Evolutionary conservation across 1,284 basidiomycete species (phyloP).

Genomic region (Coniferiporia weirii): DNA sequence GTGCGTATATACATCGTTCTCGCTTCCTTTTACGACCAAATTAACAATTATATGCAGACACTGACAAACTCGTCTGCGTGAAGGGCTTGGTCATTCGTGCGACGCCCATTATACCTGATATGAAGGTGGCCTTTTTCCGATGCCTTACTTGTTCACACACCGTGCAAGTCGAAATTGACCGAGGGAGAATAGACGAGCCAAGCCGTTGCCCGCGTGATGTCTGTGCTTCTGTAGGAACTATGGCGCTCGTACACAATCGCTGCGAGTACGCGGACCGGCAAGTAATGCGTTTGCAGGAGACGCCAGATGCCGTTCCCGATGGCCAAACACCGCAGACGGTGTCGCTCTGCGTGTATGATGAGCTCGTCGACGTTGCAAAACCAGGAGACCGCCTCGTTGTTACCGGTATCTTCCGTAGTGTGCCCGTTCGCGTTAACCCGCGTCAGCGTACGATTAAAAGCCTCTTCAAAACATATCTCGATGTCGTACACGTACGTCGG

Average conservation of each 20-base stretch:
- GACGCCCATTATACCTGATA: slow-evolving; percentile 97
- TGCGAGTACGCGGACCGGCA: slow-evolving; percentile 95
- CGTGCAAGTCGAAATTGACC: slow-evolving; percentile 91
- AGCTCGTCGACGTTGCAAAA: slow-evolving; percentile 92
- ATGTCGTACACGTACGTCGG: slow-evolving; percentile 89
- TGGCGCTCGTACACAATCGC: slow-evolving; percentile 95
- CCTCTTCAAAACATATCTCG: slow-evolving; percentile 95
- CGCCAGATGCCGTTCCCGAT: slow-evolving; percentile 95
- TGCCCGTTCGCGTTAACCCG: slow-evolving; percentile 91
- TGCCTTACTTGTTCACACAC: slow-evolving; percentile 96
- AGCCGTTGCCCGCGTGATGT: slow-evolving; percentile 88
- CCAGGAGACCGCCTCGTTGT: slow-evolving; percentile 91
- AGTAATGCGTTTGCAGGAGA: slow-evolving; percentile 93
- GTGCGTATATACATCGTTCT: slow-evolving; percentile 37
- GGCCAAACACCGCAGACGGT: slow-evolving; percentile 98
- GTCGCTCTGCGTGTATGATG: slow-evolving; percentile 93
- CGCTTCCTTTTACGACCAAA: neutral
- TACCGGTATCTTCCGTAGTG: slow-evolving; percentile 92
- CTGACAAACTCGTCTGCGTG: slow-evolving; percentile 93
- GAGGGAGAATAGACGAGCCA: slow-evolving; percentile 94
- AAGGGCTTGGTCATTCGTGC: slow-evolving; percentile 97
- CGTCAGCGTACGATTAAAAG: slow-evolving; percentile 89
- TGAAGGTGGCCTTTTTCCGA: slow-evolving; percentile 98
- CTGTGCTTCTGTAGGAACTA: slow-evolving; percentile 82
- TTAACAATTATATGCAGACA: slow-evolving; percentile 50